Base-by-base conservation (phyloP, 352 stramenopile species). In the Phytopythium montanum region DNA sequence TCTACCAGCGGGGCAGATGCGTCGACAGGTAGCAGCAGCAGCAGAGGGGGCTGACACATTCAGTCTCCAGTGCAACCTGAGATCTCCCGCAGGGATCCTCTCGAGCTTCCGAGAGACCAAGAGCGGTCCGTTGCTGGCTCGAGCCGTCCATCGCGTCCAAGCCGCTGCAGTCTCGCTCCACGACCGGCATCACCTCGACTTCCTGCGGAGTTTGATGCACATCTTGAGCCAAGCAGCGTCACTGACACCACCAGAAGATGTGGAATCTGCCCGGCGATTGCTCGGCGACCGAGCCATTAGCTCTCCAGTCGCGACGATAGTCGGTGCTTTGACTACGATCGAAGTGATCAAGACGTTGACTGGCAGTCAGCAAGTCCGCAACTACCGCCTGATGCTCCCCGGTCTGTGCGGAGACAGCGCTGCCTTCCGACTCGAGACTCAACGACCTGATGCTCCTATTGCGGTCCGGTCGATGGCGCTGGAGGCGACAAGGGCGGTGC, bases 171-270 rank as follows among this genome's bases (percentile, higher is more conserved):
- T 33, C 26, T 18, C 46, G 72, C 23, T 54, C 66, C 53, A 19
- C 54, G 0, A 52, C 60, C 13, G 21, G 23, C 29, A 26, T 51
- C 72, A 81, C 41, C 45, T 71, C 0, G 54, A 70, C 21, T 76
- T 78, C 26, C 36, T 79, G 0, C 72, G 77, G 45, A 64, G 59
- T 6, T 56, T 78, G 3, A 28, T 64, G 1, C 79, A 77, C 50
- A 38, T 78, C 2, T 61, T 72, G 39, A 58, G 46, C 6, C 33
- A 44, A 4, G 21, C 33, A 18, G 16, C 44, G 4, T 54, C 39
- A 5, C 48, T 54, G 6, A 53, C 66, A 13, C 29, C 56, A 18
- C 19, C 75, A 2, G 16, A 54, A 3, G 64, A 69, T 3, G 41
- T 84, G 13, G 60, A 60, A 3, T 54, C 68, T 0, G 39, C 70